Evolutionary conservation across 257 asterid genomes (phyloP), one percentile per base, ranked within the genome.

Genomic region (Fraxinus quadrangulata): DNA sequence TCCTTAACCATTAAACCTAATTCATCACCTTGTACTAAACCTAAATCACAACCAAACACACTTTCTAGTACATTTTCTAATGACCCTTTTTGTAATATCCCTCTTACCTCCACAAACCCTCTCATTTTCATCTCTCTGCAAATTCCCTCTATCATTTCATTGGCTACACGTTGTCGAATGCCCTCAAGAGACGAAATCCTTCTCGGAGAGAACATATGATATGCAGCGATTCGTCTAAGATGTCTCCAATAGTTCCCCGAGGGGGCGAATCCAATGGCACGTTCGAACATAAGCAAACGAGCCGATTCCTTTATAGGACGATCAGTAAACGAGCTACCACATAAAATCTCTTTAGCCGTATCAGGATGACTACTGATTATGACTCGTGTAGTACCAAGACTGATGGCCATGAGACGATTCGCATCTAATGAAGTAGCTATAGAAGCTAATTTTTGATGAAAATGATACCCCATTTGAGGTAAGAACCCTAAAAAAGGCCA

Each of bases 201-300:
- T 85, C 80, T 85, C 23, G 93, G 92, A 7, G 87, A 87, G 40
- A 91, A 91, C 94, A 91, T 83, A 81, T 89, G 90, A 3, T 24
- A 77, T 4, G 92, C 77, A 0, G 93, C 89, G 0, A 89, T 84
- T 73, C 82, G 84, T 1, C 91, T 70, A 4, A 91, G 84, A 19
- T 83, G 81, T 34, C 92, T 83, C 96, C 96, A 91, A 63, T 89
- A 79, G 4, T 67, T 54, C 6, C 88, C 87, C 0, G 85, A 83
- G 3, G 92, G 90, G 2, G 96, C 89, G 37, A 91, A 91, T 6
- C 96, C 96, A 4, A 91, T 89, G 80, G 94, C 94, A 0, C 94
- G 89, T 49, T 83, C 82, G 23, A 91, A 91, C 94, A 91, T 88
- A 56, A 91, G 88, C 5, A 85, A 24, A 19, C 79, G 87, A 3